Conservation (phyloP, 345 rosid genomes). For the Eucalyptus sideroxylon region DNA sequence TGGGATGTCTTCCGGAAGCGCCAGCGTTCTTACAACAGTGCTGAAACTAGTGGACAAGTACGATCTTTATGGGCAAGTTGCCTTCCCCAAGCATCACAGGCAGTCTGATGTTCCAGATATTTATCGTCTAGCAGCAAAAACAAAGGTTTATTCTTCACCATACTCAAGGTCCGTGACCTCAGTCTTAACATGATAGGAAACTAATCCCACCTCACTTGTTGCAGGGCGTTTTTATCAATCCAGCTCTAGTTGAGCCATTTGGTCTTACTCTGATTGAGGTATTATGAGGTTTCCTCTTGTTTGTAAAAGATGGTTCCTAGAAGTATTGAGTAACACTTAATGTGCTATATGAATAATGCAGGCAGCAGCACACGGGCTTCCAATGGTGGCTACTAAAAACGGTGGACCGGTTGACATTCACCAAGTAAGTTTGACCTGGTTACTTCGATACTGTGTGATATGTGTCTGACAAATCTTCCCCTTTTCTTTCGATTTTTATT, state of each 20-base stretch:
- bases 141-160: constrained; percentile 31
- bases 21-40: constrained; percentile 73
- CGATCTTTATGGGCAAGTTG: constrained; percentile 88
- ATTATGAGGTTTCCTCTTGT: neutral
- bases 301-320: neutral
- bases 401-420: constrained; percentile 98
- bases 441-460: neutral
- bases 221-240: constrained; percentile 96
- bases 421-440: constrained; percentile 19
- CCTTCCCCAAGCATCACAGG: constrained; percentile 97
- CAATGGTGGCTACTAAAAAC: constrained; percentile 94
- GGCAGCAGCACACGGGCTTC: constrained; percentile 99
- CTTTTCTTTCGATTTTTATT: too few relatives aligned
- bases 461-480: neutral
- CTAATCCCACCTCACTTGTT: neutral
- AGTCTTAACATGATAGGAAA: neutral
- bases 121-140: constrained; percentile 82
- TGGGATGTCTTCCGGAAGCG: constrained; percentile 68
- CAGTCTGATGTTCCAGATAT: constrained; percentile 95
- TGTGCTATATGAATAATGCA: constrained; percentile 3
- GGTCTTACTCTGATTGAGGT: constrained; percentile 98
- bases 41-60: constrained; percentile 83
- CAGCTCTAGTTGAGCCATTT: constrained; percentile 94
- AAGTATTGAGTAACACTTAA: neutral
- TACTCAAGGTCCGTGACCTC: neutral